Percentiles rank a stretch among this genome's conserved stretches.
phyloP scores from a whole-genome alignment of 139 green algal species.

The Trebouxia sp. region DNA sequence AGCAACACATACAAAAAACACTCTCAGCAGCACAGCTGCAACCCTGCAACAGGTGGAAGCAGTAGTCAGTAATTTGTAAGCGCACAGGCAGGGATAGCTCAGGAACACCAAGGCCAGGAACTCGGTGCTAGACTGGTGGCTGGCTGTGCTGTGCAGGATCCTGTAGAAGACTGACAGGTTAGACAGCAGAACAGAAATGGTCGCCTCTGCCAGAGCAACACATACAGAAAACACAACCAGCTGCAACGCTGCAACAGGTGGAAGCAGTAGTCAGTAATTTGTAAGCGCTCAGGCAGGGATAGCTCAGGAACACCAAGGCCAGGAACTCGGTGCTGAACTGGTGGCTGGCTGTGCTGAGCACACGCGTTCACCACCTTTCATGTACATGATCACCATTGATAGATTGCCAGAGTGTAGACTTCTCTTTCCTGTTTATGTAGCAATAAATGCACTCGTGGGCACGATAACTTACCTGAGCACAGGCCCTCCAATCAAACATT shows the following conservation, averaged over 20 bases:
- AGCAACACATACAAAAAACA: slow-evolving; percentile 45
- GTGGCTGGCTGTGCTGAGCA: not conserved
- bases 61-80: no score
- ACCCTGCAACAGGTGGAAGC: slow-evolving; percentile 32
- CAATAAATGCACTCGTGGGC: no score
- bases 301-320: no score
- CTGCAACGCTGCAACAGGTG: slow-evolving; percentile 32
- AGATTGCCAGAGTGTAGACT: no score
- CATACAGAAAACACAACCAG: slow-evolving; percentile 41
- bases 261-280: no score
- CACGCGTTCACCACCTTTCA: no score
- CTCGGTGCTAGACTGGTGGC: slow-evolving; percentile 27
- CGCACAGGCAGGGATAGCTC: slow-evolving; percentile 40
- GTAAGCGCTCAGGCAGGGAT: no score
- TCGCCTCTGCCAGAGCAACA: slow-evolving; percentile 53
- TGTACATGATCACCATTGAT: no score
- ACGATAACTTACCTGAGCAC: no score
- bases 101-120: slow-evolving; percentile 50
- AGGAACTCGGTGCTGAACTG: no score
- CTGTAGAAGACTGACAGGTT: slow-evolving; percentile 51
- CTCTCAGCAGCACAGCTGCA: slow-evolving; percentile 38
- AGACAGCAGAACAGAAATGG: slow-evolving; percentile 47
- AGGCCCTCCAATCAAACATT: no score
- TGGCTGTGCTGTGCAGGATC: slow-evolving; percentile 32
- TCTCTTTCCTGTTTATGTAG: no score